Conservation (phyloP, 768 basidiomycete genomes). For the Amanita subjunquillea region DNA sequence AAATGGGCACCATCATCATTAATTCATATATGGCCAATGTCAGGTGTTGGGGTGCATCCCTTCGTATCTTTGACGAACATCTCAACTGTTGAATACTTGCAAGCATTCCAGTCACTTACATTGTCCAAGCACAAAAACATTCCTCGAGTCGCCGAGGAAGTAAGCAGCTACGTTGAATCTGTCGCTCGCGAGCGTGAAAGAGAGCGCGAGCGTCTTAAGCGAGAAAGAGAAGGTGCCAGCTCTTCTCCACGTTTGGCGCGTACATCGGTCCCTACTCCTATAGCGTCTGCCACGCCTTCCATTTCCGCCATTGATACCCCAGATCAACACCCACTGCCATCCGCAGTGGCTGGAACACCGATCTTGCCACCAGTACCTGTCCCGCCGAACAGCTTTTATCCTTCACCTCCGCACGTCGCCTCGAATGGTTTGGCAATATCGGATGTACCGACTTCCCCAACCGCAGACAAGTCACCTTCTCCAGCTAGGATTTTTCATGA, state of each 20-base stretch:
- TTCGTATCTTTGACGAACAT: conserved; percentile 3
- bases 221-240: conserved; percentile 45
- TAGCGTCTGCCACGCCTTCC: conserved; percentile 7
- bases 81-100: conserved; percentile 18
- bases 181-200: conserved; percentile 68
- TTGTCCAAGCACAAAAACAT: conserved; percentile 41
- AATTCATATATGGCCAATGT: neutral
- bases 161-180: conserved; percentile 64
- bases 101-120: conserved; percentile 41
- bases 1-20: conserved; percentile 9
- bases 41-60: neutral
- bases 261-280: conserved; percentile 11
- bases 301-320: neutral
- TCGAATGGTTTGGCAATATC: conserved; percentile 16
- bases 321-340: neutral
- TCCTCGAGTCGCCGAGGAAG: conserved; percentile 44
- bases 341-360: neutral
- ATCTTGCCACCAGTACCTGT: conserved; percentile 11
- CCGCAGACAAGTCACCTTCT: neutral
- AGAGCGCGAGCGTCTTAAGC: conserved; percentile 64
- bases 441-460: conserved; percentile 18
- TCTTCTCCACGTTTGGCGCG: conserved; percentile 24
- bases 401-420: conserved; percentile 49
- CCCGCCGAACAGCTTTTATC: conserved; percentile 38
- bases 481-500: conserved; percentile 4